A percentile compares a stretch with the other conserved stretches of the same genome.
Conservation (phyloP, 768 basidiomycete species). For the Tylopilus rubrobrunneus region DNA sequence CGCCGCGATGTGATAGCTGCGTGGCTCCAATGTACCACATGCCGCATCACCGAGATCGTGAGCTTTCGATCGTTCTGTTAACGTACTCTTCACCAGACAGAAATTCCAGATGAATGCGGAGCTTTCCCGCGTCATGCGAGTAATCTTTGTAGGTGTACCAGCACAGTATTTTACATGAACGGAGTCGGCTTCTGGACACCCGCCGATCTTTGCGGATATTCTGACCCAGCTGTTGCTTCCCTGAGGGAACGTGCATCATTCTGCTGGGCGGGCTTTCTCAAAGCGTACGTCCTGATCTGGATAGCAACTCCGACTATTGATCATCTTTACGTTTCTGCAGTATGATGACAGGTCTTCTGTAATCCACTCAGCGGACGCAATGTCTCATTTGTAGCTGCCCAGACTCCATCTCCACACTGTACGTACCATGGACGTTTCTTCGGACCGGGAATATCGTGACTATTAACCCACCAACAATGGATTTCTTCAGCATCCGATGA, state of each 20-base stretch:
- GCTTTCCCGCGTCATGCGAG: neutral
- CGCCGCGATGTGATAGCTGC: conserved; percentile 21
- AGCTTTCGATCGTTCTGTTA: neutral
- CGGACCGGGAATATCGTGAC: conserved; percentile 9
- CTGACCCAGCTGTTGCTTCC: neutral
- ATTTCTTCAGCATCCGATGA: conserved; percentile 15
- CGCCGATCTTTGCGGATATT: conserved; percentile 6
- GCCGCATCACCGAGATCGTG: neutral
- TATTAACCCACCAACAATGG: conserved; percentile 9
- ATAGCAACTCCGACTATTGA: conserved; percentile 6
- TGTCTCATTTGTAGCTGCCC: conserved; percentile 7
- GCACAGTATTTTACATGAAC: conserved; percentile 4
- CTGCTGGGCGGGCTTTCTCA: neutral
- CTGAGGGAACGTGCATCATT: conserved; percentile 1
- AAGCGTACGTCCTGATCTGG: neutral
- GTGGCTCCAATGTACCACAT: neutral
- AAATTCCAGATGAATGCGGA: neutral
- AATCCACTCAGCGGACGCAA: conserved; percentile 1
- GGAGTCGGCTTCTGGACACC: conserved; percentile 1
- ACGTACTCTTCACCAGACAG: neutral
- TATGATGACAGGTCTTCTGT: conserved; percentile 7
- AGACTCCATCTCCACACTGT: conserved; percentile 16
- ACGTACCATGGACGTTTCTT: conserved; percentile 15
- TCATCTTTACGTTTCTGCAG: conserved; percentile 11
- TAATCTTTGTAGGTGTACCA: neutral